phyloP scores from a whole-genome alignment of 2,329 filamentous ascomycete species.

The Beauveria caledonica region DNA sequence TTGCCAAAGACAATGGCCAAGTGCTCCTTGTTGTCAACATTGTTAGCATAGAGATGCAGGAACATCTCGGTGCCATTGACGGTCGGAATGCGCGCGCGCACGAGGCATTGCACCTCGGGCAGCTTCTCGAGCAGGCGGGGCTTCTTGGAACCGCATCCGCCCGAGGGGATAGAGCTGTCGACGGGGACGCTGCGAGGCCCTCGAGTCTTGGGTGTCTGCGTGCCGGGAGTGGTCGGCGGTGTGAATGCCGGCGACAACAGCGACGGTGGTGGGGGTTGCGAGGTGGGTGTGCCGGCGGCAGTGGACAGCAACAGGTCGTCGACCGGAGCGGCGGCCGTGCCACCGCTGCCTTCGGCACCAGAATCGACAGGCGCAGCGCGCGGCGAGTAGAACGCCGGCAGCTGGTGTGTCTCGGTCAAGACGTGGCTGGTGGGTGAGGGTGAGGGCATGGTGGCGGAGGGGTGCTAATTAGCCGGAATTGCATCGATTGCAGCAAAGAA shows the following conservation, averaged over 20 bases:
- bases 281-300: neutral
- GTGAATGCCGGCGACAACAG: conserved; percentile 83
- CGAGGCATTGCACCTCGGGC: conserved; percentile 84
- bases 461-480: neutral
- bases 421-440: conserved; percentile 12
- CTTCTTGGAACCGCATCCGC: conserved; percentile 53
- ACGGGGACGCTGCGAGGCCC: conserved; percentile 48
- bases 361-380: conserved; percentile 17
- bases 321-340: conserved; percentile 14
- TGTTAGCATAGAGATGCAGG: conserved; percentile 88
- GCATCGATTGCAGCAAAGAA: conserved; percentile 1
- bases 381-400: conserved; percentile 34
- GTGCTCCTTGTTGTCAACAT: conserved; percentile 90
- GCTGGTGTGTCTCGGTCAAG: conserved; percentile 16
- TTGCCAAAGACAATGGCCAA: conserved; percentile 93
- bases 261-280: conserved; percentile 46
- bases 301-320: conserved; percentile 30
- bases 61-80: conserved; percentile 93
- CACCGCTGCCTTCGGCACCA: conserved; percentile 12
- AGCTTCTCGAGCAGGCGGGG: conserved; percentile 68
- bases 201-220: conserved; percentile 39
- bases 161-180: conserved; percentile 48
- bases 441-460: conserved; percentile 4
- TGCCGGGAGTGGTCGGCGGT: conserved; percentile 57
- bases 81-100: conserved; percentile 90